phyloP scores from a whole-genome alignment of 176 grass and related monocot genomes.

The Alopecurus myosuroides region DNA sequence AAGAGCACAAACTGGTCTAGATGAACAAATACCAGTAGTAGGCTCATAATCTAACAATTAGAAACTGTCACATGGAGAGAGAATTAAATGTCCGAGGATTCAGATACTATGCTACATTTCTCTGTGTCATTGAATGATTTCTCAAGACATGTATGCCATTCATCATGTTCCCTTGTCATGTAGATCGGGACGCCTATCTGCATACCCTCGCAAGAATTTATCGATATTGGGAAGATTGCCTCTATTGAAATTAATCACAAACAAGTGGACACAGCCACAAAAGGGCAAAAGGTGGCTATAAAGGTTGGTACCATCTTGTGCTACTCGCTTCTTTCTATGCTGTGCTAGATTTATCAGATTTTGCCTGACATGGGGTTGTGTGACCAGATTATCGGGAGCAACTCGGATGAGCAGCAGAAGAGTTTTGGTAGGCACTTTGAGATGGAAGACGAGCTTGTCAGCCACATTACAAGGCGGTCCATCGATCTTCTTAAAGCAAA shows the following conservation, averaged over 20 bases:
- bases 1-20: not conserved
- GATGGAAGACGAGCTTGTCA: slow-evolving; percentile 84
- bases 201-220: slow-evolving; percentile 64
- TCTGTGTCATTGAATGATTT: not conserved
- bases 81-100: not conserved
- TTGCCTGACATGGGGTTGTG: not conserved
- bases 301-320: slow-evolving; percentile 37
- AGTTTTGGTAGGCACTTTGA: slow-evolving; percentile 81
- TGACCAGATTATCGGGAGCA: slow-evolving; percentile 57
- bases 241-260: slow-evolving; percentile 94
- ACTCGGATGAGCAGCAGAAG: slow-evolving; percentile 82
- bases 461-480: slow-evolving; percentile 68
- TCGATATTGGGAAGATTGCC: slow-evolving; percentile 85
- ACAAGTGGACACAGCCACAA: slow-evolving; percentile 74
- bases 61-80: not conserved
- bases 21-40: not conserved
- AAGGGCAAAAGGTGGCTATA: slow-evolving; percentile 91
- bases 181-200: slow-evolving; percentile 85
- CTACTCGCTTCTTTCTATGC: not conserved
- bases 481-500: slow-evolving; percentile 82
- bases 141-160: not conserved
- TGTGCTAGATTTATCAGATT: not conserved
- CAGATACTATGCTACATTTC: not conserved
- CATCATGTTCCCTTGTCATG: not conserved
- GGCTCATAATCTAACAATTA: not conserved